Evolutionary conservation across 257 asterid genomes (phyloP).

Genomic region (Primulina eburnea): DNA sequence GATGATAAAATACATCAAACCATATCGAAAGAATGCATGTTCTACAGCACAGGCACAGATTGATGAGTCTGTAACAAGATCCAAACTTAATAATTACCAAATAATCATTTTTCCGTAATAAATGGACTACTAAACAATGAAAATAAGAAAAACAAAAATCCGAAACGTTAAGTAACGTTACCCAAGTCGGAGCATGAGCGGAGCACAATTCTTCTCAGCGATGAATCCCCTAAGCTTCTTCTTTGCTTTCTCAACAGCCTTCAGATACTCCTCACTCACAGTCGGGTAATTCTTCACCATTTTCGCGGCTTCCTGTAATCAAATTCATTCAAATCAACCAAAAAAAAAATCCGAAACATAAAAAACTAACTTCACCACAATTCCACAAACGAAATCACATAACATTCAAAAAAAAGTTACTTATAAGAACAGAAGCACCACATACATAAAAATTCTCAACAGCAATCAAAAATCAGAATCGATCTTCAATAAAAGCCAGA

Average conservation of each 20-base stretch:
- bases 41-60: neutral
- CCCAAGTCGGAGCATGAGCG: slow-evolving; percentile 53
- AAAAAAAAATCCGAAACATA: too few species aligned
- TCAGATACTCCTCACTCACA: slow-evolving; percentile 52
- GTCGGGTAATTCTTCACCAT: slow-evolving; percentile 65
- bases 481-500: neutral
- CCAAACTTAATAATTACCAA: neutral
- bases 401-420: too few species aligned
- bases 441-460: neutral
- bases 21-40: neutral
- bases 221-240: slow-evolving; percentile 60
- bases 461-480: too few species aligned
- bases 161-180: neutral
- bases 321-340: neutral
- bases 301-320: neutral
- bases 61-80: neutral
- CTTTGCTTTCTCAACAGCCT: slow-evolving; percentile 62
- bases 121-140: neutral
- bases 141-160: neutral
- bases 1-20: neutral
- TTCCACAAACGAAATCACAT: neutral
- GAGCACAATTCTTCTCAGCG: slow-evolving; percentile 50
- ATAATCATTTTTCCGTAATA: neutral
- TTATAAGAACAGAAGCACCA: neutral
- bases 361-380: neutral